Conservation (phyloP, 352 stramenopile species). For the Thalassiosira delicatula region DNA sequence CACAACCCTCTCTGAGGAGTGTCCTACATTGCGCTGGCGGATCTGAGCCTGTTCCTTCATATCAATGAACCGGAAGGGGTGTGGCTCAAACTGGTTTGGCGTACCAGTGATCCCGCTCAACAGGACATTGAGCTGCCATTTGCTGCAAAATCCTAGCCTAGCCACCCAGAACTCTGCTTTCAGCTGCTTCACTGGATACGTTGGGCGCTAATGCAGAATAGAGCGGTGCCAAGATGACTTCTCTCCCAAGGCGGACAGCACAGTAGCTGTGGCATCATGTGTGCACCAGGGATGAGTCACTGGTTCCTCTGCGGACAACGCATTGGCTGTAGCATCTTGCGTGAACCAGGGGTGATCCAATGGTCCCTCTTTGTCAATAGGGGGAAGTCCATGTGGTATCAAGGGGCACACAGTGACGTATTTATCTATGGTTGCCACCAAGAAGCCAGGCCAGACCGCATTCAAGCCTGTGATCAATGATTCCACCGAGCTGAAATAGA, state of each 20-base stretch:
- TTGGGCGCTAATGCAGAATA: too few relatives aligned
- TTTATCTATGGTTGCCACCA: too few relatives aligned
- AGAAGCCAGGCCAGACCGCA: too few relatives aligned
- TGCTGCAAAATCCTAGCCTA: slow-evolving; percentile 11
- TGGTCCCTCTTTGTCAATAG: neutral
- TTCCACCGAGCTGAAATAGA: neutral
- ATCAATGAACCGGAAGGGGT: slow-evolving; percentile 30
- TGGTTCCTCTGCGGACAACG: neutral
- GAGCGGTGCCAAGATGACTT: neutral
- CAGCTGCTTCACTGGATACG: slow-evolving; percentile 10
- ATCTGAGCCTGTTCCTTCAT: slow-evolving; percentile 18
- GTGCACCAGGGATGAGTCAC: too few relatives aligned
- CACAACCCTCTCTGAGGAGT: neutral
- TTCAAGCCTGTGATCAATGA: too few relatives aligned
- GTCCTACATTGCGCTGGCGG: neutral
- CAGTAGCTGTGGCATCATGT: neutral
- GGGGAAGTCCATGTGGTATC: neutral
- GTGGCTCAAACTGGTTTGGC: slow-evolving; percentile 24
- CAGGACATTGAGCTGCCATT: slow-evolving; percentile 19
- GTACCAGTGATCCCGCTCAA: neutral
- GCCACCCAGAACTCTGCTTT: slow-evolving; percentile 38
- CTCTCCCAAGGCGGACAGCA: neutral
- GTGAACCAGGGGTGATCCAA: neutral
- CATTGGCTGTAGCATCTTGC: neutral
- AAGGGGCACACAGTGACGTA: too few relatives aligned